phyloP scores from a whole-genome alignment of 768 basidiomycete genomes.

The Fistulinella prunicolor region DNA sequence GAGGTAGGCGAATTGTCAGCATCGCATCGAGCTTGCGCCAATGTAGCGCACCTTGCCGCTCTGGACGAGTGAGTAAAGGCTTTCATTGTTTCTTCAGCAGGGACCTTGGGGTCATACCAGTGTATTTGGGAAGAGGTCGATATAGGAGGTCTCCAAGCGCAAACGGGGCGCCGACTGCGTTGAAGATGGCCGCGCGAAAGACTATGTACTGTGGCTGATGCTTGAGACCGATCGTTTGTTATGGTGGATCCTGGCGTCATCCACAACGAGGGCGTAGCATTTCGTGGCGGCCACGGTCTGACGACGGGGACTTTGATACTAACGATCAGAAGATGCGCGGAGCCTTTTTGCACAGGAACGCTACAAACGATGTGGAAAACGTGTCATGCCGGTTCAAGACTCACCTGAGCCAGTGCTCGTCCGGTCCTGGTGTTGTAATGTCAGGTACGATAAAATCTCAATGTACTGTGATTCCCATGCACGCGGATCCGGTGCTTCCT shows the following conservation, averaged over 20 bases:
- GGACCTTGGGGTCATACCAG: slow-evolving; percentile 35
- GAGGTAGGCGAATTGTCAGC: slow-evolving; percentile 45
- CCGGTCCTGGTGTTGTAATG: too few species aligned
- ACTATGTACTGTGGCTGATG: slow-evolving; percentile 24
- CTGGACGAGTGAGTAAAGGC: slow-evolving; percentile 48
- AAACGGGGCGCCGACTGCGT: slow-evolving; percentile 37
- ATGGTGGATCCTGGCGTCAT: background rate
- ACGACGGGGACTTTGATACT: slow-evolving; percentile 33
- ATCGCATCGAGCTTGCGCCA: slow-evolving; percentile 45
- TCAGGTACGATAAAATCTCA: too few species aligned
- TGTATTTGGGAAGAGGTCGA: slow-evolving; percentile 48
- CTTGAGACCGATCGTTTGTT: background rate
- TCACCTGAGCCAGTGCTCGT: too few species aligned
- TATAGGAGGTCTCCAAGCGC: slow-evolving; percentile 35
- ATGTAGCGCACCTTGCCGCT: slow-evolving; percentile 50
- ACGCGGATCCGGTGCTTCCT: too few species aligned
- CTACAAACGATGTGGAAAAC: too few species aligned
- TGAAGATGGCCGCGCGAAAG: slow-evolving; percentile 37
- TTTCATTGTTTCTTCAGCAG: slow-evolving; percentile 47
- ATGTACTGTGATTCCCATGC: too few species aligned
- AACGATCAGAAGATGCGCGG: background rate
- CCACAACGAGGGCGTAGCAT: slow-evolving; percentile 16
- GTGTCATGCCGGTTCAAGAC: too few species aligned
- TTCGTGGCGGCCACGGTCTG: slow-evolving; percentile 34
- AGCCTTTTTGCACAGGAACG: background rate